Evolutionary conservation across 202 grass and related monocot species (phyloP).

Genomic region (Elaeis oleifera): DNA sequence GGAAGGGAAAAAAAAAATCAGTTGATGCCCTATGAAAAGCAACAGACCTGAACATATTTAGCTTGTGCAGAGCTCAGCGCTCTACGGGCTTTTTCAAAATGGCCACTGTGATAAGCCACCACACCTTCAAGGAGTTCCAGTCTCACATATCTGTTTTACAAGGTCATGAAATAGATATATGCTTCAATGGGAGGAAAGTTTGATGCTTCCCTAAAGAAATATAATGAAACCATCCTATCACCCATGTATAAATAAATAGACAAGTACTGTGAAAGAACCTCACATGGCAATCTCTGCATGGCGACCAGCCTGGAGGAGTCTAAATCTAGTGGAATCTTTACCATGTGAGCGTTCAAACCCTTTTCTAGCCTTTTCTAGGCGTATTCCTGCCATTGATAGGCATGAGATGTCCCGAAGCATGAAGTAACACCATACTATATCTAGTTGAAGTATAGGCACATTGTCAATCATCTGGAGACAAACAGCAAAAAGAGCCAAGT

Average conservation of each 20-base stretch:
- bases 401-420: conserved; percentile 75
- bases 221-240: neutral
- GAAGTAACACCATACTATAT: conserved; percentile 98
- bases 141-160: conserved; percentile 68
- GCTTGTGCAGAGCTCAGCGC: conserved; percentile 66
- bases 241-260: neutral
- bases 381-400: conserved; percentile 58
- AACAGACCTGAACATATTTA: conserved; percentile 78
- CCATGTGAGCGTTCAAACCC: conserved; percentile 83
- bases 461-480: conserved; percentile 82
- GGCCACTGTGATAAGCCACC: conserved; percentile 80
- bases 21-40: neutral
- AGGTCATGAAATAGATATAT: conserved; percentile 4
- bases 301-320: conserved; percentile 52
- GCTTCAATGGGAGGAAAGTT: neutral
- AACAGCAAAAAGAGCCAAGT: conserved; percentile 17
- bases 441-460: conserved; percentile 87
- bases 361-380: conserved; percentile 52
- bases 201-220: neutral
- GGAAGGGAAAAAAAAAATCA: neutral
- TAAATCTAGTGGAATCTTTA: conserved; percentile 79
- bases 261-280: conserved; percentile 19
- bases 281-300: conserved; percentile 83
- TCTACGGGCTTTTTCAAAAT: conserved; percentile 47
- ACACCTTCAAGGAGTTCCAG: conserved; percentile 98